These are phyloP conservation scores for Thecaphora thlaspeos DNA, from an alignment of 1,284 basidiomycete genomes.

Conservation along the genomic window DNA sequence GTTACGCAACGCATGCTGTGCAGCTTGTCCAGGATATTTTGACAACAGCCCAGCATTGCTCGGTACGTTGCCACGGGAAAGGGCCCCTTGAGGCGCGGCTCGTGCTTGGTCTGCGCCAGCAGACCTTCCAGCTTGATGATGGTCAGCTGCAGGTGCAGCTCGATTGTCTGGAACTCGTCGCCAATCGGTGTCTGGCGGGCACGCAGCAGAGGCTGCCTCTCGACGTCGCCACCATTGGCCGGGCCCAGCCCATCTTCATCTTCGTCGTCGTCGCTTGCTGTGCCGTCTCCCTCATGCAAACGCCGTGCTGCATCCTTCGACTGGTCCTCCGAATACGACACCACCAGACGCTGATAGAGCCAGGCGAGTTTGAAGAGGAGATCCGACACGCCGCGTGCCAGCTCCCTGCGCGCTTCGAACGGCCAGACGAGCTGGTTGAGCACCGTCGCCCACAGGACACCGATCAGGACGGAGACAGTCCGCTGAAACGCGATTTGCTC, in stretches of 20 bases:
- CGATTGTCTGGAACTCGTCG: constrained; percentile 65
- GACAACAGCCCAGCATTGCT: constrained; percentile 77
- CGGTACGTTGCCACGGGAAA: constrained; percentile 70
- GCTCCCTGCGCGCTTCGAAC: constrained; percentile 81
- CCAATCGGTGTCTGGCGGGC: constrained; percentile 8
- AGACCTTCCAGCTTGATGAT: constrained; percentile 69
- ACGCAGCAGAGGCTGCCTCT: constrained; percentile 33
- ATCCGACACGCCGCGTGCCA: constrained; percentile 79
- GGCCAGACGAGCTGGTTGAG: constrained; percentile 93
- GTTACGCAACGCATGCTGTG: constrained; percentile 95
- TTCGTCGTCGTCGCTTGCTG: background rate
- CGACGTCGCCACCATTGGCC: constrained; percentile 13
- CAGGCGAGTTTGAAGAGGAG: constrained; percentile 51
- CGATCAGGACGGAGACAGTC: constrained; percentile 76
- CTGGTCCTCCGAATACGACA: constrained; percentile 41
- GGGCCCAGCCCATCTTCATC: background rate
- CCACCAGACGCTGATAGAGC: constrained; percentile 49
- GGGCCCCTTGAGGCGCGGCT: constrained; percentile 77
- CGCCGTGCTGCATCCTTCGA: constrained; percentile 2
- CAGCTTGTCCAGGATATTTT: constrained; percentile 71
- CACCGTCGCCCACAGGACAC: constrained; percentile 83
- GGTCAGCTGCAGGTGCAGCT: constrained; percentile 86
- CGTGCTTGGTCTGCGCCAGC: constrained; percentile 82
- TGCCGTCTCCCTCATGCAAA: background rate
- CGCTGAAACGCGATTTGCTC: constrained; percentile 74